Percentiles rank a stretch among this genome's conserved stretches.
Conservation (phyloP, 768 basidiomycete species). For the Suillus decipiens region DNA sequence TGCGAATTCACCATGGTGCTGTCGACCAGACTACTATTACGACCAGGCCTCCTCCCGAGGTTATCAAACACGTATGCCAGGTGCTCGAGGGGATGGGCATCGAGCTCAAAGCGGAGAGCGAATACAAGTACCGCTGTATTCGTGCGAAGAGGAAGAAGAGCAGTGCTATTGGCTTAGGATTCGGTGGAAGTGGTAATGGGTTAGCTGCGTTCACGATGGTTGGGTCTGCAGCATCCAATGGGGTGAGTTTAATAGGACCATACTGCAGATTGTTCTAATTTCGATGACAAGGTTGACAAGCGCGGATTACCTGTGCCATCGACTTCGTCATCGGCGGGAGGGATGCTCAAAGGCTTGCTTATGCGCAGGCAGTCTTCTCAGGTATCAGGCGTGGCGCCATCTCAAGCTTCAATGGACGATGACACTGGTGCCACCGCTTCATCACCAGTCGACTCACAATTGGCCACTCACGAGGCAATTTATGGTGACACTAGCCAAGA, state of each 20-base stretch:
- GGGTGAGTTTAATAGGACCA: slow-evolving; percentile 53
- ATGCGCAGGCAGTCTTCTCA: slow-evolving; percentile 93
- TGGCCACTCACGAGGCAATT: slow-evolving; percentile 47
- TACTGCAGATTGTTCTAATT: slow-evolving; percentile 14
- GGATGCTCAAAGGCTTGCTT: slow-evolving; percentile 84
- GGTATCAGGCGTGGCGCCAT: slow-evolving; percentile 43
- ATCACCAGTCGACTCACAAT: slow-evolving; percentile 39
- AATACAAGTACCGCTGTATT: slow-evolving; percentile 88
- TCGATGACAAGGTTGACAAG: slow-evolving; percentile 69
- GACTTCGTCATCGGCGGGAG: slow-evolving; percentile 65
- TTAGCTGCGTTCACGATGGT: slow-evolving; percentile 77
- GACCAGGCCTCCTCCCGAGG: slow-evolving; percentile 78
- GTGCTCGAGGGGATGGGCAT: slow-evolving; percentile 90
- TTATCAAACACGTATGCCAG: slow-evolving; percentile 80
- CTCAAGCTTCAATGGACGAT: slow-evolving; percentile 53
- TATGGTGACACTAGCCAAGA: slow-evolving; percentile 86
- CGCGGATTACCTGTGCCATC: slow-evolving; percentile 87
- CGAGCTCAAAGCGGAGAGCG: slow-evolving; percentile 83
- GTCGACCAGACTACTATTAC: slow-evolving; percentile 92
- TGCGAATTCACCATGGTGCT: slow-evolving; percentile 89
- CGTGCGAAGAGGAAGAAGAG: slow-evolving; percentile 73
- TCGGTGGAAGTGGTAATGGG: slow-evolving; percentile 43
- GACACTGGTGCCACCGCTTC: slow-evolving; percentile 27
- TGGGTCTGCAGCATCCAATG: slow-evolving; percentile 82
- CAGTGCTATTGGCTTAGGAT: slow-evolving; percentile 44